Evolutionary conservation across 768 basidiomycete species (phyloP).

Genomic region (Tylopilus intermedius): DNA sequence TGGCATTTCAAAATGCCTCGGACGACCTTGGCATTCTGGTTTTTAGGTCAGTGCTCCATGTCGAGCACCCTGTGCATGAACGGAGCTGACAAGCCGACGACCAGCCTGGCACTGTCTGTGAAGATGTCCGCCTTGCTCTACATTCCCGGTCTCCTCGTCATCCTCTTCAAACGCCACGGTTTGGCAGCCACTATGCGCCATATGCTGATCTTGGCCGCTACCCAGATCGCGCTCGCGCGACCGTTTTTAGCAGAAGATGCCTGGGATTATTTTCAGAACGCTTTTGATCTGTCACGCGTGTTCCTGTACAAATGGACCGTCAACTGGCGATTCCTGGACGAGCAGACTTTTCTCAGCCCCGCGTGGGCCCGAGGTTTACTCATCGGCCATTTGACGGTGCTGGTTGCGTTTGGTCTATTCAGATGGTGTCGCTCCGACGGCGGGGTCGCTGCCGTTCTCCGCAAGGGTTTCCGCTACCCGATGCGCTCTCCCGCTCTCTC

Average conservation of each 20-base stretch:
- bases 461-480: slow-evolving; percentile 50
- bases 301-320: slow-evolving; percentile 98
- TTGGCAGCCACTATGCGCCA: slow-evolving; percentile 48
- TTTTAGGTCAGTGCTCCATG: slow-evolving; percentile 56
- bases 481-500: slow-evolving; percentile 41
- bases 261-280: slow-evolving; percentile 61
- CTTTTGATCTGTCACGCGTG: slow-evolving; percentile 83
- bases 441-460: slow-evolving; percentile 53
- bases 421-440: slow-evolving; percentile 78
- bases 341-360: slow-evolving; percentile 67
- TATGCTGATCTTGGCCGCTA: slow-evolving; percentile 32
- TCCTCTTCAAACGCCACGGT: slow-evolving; percentile 73
- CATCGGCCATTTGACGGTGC: slow-evolving; percentile 52
- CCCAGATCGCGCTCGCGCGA: slow-evolving; percentile 58
- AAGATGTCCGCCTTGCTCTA: slow-evolving; percentile 95
- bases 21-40: slow-evolving; percentile 63
- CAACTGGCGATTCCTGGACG: slow-evolving; percentile 88
- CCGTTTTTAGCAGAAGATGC: slow-evolving; percentile 65
- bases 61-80: neutral
- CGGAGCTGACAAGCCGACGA: slow-evolving; percentile 1
- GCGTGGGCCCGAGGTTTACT: slow-evolving; percentile 61
- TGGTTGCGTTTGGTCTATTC: slow-evolving; percentile 63
- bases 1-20: slow-evolving; percentile 55
- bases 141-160: slow-evolving; percentile 79
- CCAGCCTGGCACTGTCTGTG: slow-evolving; percentile 63